Base-by-base conservation (phyloP, 2,329 filamentous ascomycete genomes). In the Bisporella sp. region DNA sequence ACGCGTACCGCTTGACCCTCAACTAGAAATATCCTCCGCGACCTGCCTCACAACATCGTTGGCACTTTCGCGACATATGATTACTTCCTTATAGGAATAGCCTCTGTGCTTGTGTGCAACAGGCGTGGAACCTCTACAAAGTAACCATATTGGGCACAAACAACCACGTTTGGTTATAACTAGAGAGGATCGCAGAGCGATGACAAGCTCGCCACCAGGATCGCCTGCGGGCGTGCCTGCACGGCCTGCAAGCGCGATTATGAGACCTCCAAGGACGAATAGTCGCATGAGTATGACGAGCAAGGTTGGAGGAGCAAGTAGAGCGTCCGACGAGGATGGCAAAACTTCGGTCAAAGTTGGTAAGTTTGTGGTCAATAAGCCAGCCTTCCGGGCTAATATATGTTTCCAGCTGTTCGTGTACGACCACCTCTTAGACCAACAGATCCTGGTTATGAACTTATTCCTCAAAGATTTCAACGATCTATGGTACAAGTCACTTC, bases 261-360 rank as follows among this genome's bases (percentile, higher is more conserved):
- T 90, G 63, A 83, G 85, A 62, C 78, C 87, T 43, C 77, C 85
- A 41, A 70, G 89, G 67, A 93, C 88, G 66, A 87, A 77, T 60
- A 95, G 89, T 71, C 87, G 91, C 60, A 75, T 95, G 77, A 95
- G 89, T 72, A 85, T 86, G 73, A 84, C 78, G 62, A 87, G 87
- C 72, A 92, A 87, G 51, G 73, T 77, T 47, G 84, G 82, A 47
- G 83, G 81, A 63, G 83, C 85, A 56, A 95, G 89, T 71, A 81
- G 89, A 64, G 85, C 86, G 29, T 95, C 90, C 0, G 91, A 96
- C 63, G 91, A 96, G 61, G 91, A 96, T 67, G 79, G 78, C 56
- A 91, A 87, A 67, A 96, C 91, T 5, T 88, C 91, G 30, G 91
- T 96, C 71, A 93, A 89, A 92, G 91, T 96, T 67, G 91, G 91